phyloP scores from a whole-genome alignment of 2,329 filamentous ascomycete genomes.

The Arthrobotrys sinensis region DNA sequence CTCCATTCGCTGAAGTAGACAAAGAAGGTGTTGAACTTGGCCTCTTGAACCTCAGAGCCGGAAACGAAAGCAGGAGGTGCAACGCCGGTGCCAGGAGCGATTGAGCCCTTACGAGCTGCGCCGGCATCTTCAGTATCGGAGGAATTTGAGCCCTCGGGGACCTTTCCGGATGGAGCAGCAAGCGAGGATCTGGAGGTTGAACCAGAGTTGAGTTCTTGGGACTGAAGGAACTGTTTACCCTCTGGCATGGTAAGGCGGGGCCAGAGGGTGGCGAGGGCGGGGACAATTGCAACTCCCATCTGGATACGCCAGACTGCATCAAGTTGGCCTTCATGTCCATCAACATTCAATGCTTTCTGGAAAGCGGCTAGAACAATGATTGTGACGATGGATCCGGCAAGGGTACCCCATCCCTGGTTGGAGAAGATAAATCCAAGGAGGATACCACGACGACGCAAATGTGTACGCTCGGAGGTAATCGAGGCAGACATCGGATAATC shows the following conservation, averaged over 20 bases:
- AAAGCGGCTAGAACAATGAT: conserved; percentile 63
- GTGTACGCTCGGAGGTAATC: conserved; percentile 80
- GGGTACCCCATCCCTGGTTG: conserved; percentile 64
- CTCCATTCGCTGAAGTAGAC: conserved; percentile 66
- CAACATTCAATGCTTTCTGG: conserved; percentile 61
- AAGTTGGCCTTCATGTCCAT: conserved; percentile 59
- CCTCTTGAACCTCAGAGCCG: conserved; percentile 44
- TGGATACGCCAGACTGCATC: conserved; percentile 62
- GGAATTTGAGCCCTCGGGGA: conserved; percentile 10
- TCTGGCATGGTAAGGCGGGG: conserved; percentile 65
- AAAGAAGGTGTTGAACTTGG: conserved; percentile 64
- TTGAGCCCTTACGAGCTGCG: conserved; percentile 33
- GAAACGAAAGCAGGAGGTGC: conserved; percentile 54
- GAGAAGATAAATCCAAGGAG: conserved; percentile 64
- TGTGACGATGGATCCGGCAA: conserved; percentile 64
- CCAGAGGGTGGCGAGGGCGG: conserved; percentile 63
- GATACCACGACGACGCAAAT: conserved; percentile 52
- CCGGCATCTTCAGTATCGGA: conserved; percentile 68
- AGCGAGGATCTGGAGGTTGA: conserved; percentile 47
- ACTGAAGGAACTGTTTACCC: conserved; percentile 63
- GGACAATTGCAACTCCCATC: conserved; percentile 63
- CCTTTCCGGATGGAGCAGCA: conserved; percentile 21
- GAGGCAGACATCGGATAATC: conserved; percentile 87
- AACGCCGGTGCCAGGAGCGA: conserved; percentile 42
- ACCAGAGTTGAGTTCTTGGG: conserved; percentile 62